phyloP scores from a whole-genome alignment of 2,329 filamentous ascomycete species.

The Aspergillus pseudoglaucus region DNA sequence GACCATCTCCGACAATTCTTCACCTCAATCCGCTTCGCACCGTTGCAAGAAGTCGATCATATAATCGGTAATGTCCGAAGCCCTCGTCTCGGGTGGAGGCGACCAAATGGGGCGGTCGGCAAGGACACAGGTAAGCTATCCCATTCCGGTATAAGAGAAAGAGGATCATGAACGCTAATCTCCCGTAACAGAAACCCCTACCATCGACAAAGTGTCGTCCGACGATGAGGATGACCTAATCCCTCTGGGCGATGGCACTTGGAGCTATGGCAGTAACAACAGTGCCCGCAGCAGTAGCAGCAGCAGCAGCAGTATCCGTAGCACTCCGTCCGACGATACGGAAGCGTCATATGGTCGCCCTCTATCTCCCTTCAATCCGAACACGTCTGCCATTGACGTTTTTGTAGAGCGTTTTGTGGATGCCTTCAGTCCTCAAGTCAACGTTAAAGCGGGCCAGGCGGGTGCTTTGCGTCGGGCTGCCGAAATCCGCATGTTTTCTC shows the following conservation, averaged over 20 bases:
- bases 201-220: slow-evolving; percentile 4
- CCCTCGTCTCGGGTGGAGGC: slow-evolving; percentile 17
- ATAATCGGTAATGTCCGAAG: slow-evolving; percentile 25
- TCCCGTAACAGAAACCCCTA: slow-evolving; percentile 4
- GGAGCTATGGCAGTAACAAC: too few species aligned
- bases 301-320: background rate
- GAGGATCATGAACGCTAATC: background rate
- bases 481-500: slow-evolving; percentile 35
- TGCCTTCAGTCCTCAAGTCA: slow-evolving; percentile 34
- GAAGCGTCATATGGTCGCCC: slow-evolving; percentile 7
- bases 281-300: background rate
- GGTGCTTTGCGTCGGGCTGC: slow-evolving; percentile 32
- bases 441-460: slow-evolving; percentile 27
- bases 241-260: background rate
- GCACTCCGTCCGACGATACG: slow-evolving; percentile 4
- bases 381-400: slow-evolving; percentile 25
- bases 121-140: background rate
- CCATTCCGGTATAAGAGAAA: background rate
- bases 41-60: slow-evolving; percentile 24
- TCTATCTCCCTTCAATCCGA: slow-evolving; percentile 1
- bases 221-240: background rate
- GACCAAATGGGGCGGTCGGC: slow-evolving; percentile 15
- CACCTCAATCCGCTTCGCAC: slow-evolving; percentile 28
- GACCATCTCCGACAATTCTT: slow-evolving; percentile 14
- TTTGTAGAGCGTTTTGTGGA: slow-evolving; percentile 36